Evolutionary conservation across 768 basidiomycete species (phyloP).

Genomic region (Kwoniella pini): DNA sequence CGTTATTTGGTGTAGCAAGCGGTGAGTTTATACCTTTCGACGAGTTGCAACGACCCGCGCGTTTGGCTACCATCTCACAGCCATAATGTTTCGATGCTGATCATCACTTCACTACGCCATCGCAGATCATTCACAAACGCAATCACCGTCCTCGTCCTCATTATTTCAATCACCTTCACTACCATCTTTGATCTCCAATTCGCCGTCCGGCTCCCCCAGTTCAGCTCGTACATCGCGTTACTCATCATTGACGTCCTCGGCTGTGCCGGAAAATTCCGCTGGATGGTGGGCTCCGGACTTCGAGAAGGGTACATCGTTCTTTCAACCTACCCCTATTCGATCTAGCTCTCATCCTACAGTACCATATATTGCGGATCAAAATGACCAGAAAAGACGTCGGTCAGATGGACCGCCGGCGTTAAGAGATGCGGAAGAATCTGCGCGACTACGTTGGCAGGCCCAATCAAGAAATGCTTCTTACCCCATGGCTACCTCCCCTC

Average conservation of each 20-base stretch:
- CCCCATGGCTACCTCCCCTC: slow-evolving; percentile 17
- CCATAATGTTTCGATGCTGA: background rate
- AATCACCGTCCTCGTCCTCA: slow-evolving; percentile 21
- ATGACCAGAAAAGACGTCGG: slow-evolving; percentile 36
- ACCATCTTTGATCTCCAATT: slow-evolving; percentile 33
- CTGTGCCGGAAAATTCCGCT: slow-evolving; percentile 11
- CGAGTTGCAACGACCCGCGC: background rate
- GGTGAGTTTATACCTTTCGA: slow-evolving; percentile 29
- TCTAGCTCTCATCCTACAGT: slow-evolving; percentile 25
- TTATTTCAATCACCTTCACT: slow-evolving; percentile 33
- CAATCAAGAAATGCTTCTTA: slow-evolving; percentile 44
- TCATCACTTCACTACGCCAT: background rate
- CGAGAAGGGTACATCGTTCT: slow-evolving; percentile 14
- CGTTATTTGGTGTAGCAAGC: slow-evolving; percentile 38
- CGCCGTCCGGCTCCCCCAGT: slow-evolving; percentile 41
- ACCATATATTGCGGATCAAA: slow-evolving; percentile 23
- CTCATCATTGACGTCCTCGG: slow-evolving; percentile 36
- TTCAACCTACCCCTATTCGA: slow-evolving; percentile 9
- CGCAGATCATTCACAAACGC: slow-evolving; percentile 19
- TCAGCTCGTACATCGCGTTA: slow-evolving; percentile 39
- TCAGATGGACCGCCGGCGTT: slow-evolving; percentile 34
- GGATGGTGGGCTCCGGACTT: slow-evolving; percentile 49
- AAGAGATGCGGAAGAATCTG: slow-evolving; percentile 39
- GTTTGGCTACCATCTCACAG: background rate
- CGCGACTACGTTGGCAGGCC: slow-evolving; percentile 41